Conservation (phyloP, 352 stramenopile species). For the Phytophthora pistaciae region DNA sequence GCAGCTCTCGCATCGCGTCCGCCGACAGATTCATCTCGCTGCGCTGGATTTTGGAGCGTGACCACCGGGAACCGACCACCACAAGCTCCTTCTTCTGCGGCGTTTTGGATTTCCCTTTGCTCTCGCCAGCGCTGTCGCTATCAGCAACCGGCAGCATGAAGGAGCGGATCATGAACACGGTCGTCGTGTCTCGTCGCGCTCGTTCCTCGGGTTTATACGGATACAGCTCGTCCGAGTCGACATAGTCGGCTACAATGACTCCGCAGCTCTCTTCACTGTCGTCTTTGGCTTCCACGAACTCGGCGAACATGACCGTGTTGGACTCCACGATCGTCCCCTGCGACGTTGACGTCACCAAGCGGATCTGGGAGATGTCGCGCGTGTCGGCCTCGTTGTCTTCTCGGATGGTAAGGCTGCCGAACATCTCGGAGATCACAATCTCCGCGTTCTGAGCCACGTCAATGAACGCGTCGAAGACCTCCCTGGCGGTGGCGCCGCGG, state of each 20-base stretch:
- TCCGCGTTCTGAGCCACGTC: constrained; percentile 58
- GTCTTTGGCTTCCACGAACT: constrained; percentile 22
- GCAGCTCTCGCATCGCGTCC: constrained; percentile 21
- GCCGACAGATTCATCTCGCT: constrained; percentile 20
- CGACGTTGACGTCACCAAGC: constrained; percentile 44
- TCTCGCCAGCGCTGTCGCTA: neutral
- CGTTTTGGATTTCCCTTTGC: neutral
- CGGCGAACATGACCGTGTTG: constrained; percentile 30
- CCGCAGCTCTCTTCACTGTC: constrained; percentile 14
- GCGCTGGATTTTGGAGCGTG: constrained; percentile 27
- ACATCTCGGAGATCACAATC: constrained; percentile 63
- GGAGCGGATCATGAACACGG: constrained; percentile 33
- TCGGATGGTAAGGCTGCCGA: constrained; percentile 56
- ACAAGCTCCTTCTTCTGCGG: constrained; percentile 21
- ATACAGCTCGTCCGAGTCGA: constrained; percentile 56
- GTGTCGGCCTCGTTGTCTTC: constrained; percentile 55
- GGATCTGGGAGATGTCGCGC: constrained; percentile 48
- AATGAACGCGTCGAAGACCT: constrained; percentile 50
- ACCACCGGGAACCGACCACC: constrained; percentile 37
- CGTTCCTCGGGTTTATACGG: constrained; percentile 46
- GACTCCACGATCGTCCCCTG: constrained; percentile 29
- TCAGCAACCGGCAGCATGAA: constrained; percentile 5
- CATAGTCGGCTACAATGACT: constrained; percentile 31
- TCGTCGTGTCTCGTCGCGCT: constrained; percentile 41
- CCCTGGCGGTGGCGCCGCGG: constrained; percentile 23